A percentile compares a stretch with the other conserved stretches of the same genome.
phyloP scores from a whole-genome alignment of 768 basidiomycete species.

The Mycena belliarum region DNA sequence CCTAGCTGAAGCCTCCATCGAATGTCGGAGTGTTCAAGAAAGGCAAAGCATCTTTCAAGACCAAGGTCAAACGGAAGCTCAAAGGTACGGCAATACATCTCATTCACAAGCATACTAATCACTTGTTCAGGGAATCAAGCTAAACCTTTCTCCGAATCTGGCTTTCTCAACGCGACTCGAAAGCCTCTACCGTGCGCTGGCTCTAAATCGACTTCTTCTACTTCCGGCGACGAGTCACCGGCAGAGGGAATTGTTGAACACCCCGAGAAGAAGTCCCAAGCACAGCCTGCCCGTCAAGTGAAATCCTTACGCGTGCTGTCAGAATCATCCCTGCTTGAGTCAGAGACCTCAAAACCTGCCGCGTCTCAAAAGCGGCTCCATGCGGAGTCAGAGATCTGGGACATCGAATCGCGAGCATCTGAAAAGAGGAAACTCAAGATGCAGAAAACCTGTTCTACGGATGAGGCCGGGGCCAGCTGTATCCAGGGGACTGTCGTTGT shows the following conservation, averaged over 20 bases:
- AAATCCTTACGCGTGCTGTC: not conserved
- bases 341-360: not conserved
- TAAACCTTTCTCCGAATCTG: slow-evolving; percentile 45
- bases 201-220: slow-evolving; percentile 18
- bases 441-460: not conserved
- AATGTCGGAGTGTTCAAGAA: slow-evolving; percentile 61
- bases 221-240: slow-evolving; percentile 12
- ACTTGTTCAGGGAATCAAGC: not conserved
- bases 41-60: slow-evolving; percentile 59
- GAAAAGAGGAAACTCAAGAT: slow-evolving; percentile 8
- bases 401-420: slow-evolving; percentile 44
- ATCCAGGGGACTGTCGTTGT: slow-evolving; percentile 34
- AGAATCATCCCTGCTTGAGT: not conserved
- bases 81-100: slow-evolving; percentile 27
- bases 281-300: not conserved
- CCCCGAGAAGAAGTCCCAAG: slow-evolving; percentile 7
- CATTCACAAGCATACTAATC: not conserved
- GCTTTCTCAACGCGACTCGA: slow-evolving; percentile 40
- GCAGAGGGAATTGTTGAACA: not conserved
- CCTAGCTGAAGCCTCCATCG: slow-evolving; percentile 45
- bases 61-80: slow-evolving; percentile 25
- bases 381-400: slow-evolving; percentile 52
- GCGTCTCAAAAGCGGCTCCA: not conserved
- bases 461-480: not conserved
- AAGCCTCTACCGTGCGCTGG: slow-evolving; percentile 2